A percentile compares a stretch with the other conserved stretches of the same genome.
Evolutionary conservation across 2,329 filamentous ascomycete species (phyloP).

Genomic region (Fusarium aywerte): DNA sequence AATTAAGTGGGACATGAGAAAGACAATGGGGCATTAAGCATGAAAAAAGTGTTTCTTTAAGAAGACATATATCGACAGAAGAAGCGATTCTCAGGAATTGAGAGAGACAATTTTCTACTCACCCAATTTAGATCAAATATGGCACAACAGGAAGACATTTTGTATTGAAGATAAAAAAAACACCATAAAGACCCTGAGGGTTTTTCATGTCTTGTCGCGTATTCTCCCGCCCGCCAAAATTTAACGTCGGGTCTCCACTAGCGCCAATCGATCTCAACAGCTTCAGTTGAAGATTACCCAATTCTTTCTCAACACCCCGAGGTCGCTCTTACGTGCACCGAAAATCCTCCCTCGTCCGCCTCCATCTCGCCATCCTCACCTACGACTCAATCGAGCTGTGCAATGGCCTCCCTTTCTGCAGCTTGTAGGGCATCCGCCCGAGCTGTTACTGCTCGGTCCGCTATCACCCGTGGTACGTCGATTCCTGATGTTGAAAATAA

Average conservation of each 20-base stretch:
- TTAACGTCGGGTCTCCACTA: conserved; percentile 46
- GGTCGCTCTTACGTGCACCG: conserved; percentile 38
- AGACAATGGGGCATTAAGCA: neutral
- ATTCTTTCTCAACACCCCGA: conserved; percentile 39
- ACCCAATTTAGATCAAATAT: neutral
- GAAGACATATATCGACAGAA: neutral
- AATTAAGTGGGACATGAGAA: conserved; percentile 1
- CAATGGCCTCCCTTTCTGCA: conserved; percentile 74
- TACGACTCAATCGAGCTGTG: conserved; percentile 46
- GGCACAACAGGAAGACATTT: neutral
- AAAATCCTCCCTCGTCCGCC: conserved; percentile 28
- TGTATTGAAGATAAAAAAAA: neutral
- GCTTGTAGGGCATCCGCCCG: conserved; percentile 73
- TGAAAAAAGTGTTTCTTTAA: neutral
- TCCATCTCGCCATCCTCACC: conserved; percentile 34
- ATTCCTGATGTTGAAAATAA: conserved; percentile 14
- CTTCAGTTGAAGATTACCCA: conserved; percentile 30
- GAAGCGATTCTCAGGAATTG: accelerated
- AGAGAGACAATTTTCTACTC: too few relatives aligned
- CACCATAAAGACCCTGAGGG: neutral
- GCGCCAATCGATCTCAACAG: conserved; percentile 24
- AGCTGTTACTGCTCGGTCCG: conserved; percentile 60
- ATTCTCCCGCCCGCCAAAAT: conserved; percentile 48
- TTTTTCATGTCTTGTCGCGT: conserved; percentile 22
- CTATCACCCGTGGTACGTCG: conserved; percentile 66